Base-by-base conservation (phyloP, 768 basidiomycete genomes). In the Mrakia hoshinonis region DNA sequence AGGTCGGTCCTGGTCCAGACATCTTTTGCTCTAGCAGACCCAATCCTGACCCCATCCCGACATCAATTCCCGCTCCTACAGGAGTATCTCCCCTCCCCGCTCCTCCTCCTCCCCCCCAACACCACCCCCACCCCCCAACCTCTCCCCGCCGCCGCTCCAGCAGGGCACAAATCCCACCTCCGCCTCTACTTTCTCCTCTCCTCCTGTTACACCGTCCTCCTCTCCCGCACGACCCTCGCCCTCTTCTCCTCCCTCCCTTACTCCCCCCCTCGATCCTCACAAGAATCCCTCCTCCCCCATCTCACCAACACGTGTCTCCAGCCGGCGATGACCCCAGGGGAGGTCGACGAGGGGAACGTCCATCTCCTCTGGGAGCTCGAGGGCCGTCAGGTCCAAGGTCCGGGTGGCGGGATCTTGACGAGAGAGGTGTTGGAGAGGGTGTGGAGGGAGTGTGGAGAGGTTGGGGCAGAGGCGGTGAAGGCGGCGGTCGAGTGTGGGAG, bases 271-370 rank as follows among this genome's bases (percentile, higher is more conserved):
- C 34, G 46, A n/a, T 47, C 72, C 36, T 48, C 65, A 52, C 69
- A 68, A 34, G 66, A 69, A n/a, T 67, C 65, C 77, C 83, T 97
- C 18, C 75, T 81, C 9, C 84, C 89, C 3, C 94, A 97, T 80
- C 82, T 97, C 24, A 97, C 95, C 55, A 99, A 97, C 77, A 94
- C 94, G 0, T 92, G 89, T 24, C 82, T 96, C 18, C 95, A 96
- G 10, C 79, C 82, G 7, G 64, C 66, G 1, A 68, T 63, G 67
- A 54, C 38, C 20, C 72, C 67, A 4, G 67, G 67, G 0, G 66
- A 72, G 38, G 72, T 68, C 36, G 62, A 73, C 60, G 72, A 73
- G 62, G 77, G 77, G 68, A 76, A 81, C 55, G 92, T 98, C 4
- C 84, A 87, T 55, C 81, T 94, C 51, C 82, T 96, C 47, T 85